These are phyloP conservation scores for Metschnikowia arizonensis DNA, from an alignment of 805 yeast genomes.

Conservation along the genomic window DNA sequence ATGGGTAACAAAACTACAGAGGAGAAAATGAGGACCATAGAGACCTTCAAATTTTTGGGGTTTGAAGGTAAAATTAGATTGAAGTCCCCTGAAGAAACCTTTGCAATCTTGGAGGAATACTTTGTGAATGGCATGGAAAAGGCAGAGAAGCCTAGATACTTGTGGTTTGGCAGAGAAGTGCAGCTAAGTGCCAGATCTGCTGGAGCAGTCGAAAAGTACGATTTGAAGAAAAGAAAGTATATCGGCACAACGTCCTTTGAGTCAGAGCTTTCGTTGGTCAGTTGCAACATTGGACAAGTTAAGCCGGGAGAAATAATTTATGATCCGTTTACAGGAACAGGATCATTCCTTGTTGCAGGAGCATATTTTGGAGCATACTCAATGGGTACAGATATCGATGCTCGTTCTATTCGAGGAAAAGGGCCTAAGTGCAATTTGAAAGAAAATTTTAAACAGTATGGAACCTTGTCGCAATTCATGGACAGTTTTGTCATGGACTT, in stretches of 20 bases:
- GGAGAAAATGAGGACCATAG: slow-evolving; percentile 59
- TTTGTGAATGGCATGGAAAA: slow-evolving; percentile 43
- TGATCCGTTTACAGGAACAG: slow-evolving; percentile 97
- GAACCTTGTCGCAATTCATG: slow-evolving; percentile 50
- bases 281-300: slow-evolving; percentile 83
- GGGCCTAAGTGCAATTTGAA: slow-evolving; percentile 47
- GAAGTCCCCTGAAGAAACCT: slow-evolving; percentile 70
- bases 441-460: slow-evolving; percentile 74
- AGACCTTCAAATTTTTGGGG: slow-evolving; percentile 63
- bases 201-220: slow-evolving; percentile 70
- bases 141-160: slow-evolving; percentile 46
- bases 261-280: slow-evolving; percentile 82
- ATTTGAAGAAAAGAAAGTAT: slow-evolving; percentile 74
- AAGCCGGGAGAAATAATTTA: slow-evolving; percentile 62
- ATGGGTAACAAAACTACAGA: slow-evolving; percentile 56
- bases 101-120: slow-evolving; percentile 74
- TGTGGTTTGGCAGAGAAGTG: slow-evolving; percentile 77
- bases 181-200: slow-evolving; percentile 57
- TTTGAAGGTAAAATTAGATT: slow-evolving; percentile 75
- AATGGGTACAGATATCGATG: slow-evolving; percentile 89
- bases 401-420: slow-evolving; percentile 71
- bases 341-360: slow-evolving; percentile 87
- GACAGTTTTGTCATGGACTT: slow-evolving; percentile 92
- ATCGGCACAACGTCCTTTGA: slow-evolving; percentile 97
- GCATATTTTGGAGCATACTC: slow-evolving; percentile 78